Evolutionary conservation across 164 flowering plant species (phyloP).

Genomic region (Protea cynaroides): DNA sequence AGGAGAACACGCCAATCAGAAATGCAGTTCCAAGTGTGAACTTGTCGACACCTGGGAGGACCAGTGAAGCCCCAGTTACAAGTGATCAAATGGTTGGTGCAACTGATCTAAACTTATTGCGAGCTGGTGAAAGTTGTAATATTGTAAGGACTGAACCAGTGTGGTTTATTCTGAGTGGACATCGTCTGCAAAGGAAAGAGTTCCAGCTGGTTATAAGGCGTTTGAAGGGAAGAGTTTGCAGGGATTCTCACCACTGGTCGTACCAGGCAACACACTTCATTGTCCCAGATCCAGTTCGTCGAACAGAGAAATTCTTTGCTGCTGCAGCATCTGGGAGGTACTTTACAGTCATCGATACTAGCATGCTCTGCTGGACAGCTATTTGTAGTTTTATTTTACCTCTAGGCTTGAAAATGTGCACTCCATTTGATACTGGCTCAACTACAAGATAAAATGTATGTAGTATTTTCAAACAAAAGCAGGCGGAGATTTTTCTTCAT

Average conservation of each 20-base stretch:
- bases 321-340: constrained; percentile 99
- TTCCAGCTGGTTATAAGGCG: constrained; percentile 62
- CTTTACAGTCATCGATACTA: neutral
- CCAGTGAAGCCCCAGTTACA: constrained; percentile 14
- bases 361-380: neutral
- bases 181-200: constrained; percentile 72
- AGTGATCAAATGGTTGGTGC: constrained; percentile 10
- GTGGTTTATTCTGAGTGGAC: constrained; percentile 82
- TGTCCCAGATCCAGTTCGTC: constrained; percentile 66
- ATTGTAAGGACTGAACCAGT: constrained; percentile 29
- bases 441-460: neutral
- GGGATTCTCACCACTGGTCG: constrained; percentile 95
- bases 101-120: constrained; percentile 3
- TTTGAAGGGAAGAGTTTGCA: constrained; percentile 72
- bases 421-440: neutral
- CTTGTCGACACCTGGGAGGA: constrained; percentile 10
- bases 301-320: constrained; percentile 96
- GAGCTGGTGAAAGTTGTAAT: constrained; percentile 3
- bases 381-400: neutral
- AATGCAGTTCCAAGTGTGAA: constrained; percentile 16
- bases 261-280: constrained; percentile 95
- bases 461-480: neutral
- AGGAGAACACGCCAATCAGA: constrained; percentile 38
- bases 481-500: neutral
- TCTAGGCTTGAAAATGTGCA: neutral